These are phyloP conservation scores for Lineolata rhizophorae DNA, from an alignment of 495 filamentous ascomycete species.

Conservation along the genomic window DNA sequence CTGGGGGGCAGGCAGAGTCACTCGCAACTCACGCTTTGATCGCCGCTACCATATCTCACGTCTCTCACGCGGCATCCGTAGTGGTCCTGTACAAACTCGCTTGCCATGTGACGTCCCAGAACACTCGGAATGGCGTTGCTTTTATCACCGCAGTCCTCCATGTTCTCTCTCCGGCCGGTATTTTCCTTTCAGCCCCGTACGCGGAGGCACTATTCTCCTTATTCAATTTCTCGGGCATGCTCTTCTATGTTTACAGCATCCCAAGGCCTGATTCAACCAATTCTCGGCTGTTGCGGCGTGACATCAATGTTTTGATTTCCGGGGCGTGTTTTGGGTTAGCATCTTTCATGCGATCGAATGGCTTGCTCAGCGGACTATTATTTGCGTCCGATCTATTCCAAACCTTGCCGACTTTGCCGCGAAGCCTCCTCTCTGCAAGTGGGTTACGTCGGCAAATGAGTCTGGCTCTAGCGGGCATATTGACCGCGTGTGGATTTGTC, in stretches of 20 bases:
- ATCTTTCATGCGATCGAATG: conserved; percentile 65
- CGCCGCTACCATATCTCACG: too few species aligned
- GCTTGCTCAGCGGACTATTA: conserved; percentile 57
- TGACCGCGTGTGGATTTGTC: conserved; percentile 40
- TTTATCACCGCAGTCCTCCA: conserved; percentile 51
- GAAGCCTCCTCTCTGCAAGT: too few species aligned
- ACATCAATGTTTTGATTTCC: conserved; percentile 30
- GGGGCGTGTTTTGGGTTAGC: conserved; percentile 53
- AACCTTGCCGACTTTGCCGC: background rate
- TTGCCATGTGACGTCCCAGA: conserved; percentile 16
- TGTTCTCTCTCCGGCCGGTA: conserved; percentile 63
- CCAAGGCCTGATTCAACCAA: too few species aligned
- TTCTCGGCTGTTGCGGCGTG: too few species aligned
- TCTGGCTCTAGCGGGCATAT: conserved; percentile 39
- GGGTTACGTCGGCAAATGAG: conserved; percentile 25
- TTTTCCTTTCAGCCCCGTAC: conserved; percentile 80
- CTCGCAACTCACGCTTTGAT: too few species aligned
- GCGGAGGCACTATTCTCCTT: conserved; percentile 62
- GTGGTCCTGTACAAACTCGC: conserved; percentile 45
- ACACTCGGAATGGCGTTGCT: conserved; percentile 23
- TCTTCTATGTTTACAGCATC: conserved; percentile 47
- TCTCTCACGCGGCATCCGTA: conserved; percentile 54
- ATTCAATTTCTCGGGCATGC: conserved; percentile 49
- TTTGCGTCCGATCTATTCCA: conserved; percentile 24
- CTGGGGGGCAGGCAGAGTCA: too few species aligned